Evolutionary conservation across 495 filamentous ascomycete genomes (phyloP), one percentile per base, ranked within the genome.

Genomic region (Penicillium samsonianum): DNA sequence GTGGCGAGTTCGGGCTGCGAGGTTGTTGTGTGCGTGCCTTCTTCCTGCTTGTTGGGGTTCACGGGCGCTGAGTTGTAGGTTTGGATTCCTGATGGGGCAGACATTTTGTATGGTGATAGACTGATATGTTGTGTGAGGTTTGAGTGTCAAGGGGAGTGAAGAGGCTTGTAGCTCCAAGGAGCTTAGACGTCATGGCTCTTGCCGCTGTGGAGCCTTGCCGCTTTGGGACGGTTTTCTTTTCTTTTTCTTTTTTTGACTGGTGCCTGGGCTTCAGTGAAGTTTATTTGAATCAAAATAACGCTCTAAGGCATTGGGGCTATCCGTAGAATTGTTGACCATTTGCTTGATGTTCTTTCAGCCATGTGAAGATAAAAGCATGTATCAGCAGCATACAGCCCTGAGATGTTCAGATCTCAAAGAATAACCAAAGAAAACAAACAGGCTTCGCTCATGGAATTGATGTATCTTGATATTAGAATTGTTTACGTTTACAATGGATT

Each of bases 11-110:
- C 47, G 77, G 77, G 48, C 4, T 58, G 35, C 1, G 57, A 53
- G n/a, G 60, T 63, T 14, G 59, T 43, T 49, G 59, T 49, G 3
- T 56, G 47, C 4, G 64, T 69, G 26, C 53, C 57, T 40, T 65
- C 67, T 40, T 67, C 53, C 10, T 58, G 49, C 7, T 56, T 51
- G 53, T 68, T 76, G 10, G 79, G 64, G 48, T 75, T 81, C 62
- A 89, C 82, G 47, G 86, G 84, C 45, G 80, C 80, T 38, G 85
- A 73, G 20, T 76, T 80, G 75, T 86, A 82, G 26, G 86, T 75
- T 41, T 71, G 80, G 59, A 89, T 82, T 5, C 82, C 82, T 10
- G 82, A 72, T 79, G 86, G 86, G 33, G 25, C 75, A 53, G 64
- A 57, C 59, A 67, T 69, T 35, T 49, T 69, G 43, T 19, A 42